Conservation (phyloP, 805 yeast species). For the Zygosaccharomyces siamensis region DNA sequence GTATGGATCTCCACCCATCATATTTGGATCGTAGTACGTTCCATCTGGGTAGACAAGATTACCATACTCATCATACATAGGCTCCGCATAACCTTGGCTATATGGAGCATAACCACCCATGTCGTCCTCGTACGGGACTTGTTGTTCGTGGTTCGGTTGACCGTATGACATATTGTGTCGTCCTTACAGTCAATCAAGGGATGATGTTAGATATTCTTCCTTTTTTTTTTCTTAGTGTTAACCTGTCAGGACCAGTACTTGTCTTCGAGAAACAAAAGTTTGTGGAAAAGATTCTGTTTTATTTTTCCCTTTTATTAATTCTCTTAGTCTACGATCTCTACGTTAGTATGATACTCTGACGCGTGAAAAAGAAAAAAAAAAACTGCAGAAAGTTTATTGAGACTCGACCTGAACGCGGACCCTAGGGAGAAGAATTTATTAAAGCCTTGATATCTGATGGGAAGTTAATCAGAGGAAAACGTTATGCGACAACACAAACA, state of each 20-base stretch:
- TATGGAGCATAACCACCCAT: slow-evolving; percentile 19
- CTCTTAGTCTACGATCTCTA: neutral
- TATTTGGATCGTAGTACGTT: slow-evolving; percentile 36
- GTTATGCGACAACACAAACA: neutral
- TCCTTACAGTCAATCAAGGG: slow-evolving; percentile 1
- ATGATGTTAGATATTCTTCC: neutral
- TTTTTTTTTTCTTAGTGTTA: neutral
- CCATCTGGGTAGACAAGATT: slow-evolving; percentile 39
- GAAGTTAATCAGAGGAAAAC: neutral
- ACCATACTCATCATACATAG: slow-evolving; percentile 38
- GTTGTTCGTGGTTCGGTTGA: slow-evolving; percentile 23
- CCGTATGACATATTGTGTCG: slow-evolving; percentile 25
- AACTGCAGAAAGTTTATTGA: neutral
- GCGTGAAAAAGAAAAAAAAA: neutral
- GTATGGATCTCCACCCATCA: slow-evolving; percentile 30
- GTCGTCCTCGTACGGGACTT: slow-evolving; percentile 31
- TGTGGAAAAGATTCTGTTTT: neutral
- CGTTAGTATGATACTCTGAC: neutral
- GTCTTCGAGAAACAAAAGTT: neutral
- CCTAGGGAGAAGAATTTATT: neutral
- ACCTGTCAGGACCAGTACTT: neutral
- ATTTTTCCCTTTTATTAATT: slow-evolving; percentile 1
- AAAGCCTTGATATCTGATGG: neutral
- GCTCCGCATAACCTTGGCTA: slow-evolving; percentile 24
- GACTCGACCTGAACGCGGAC: neutral